Conservation (phyloP, 805 yeast genomes). For the Aciculoconidium aculeatum region DNA sequence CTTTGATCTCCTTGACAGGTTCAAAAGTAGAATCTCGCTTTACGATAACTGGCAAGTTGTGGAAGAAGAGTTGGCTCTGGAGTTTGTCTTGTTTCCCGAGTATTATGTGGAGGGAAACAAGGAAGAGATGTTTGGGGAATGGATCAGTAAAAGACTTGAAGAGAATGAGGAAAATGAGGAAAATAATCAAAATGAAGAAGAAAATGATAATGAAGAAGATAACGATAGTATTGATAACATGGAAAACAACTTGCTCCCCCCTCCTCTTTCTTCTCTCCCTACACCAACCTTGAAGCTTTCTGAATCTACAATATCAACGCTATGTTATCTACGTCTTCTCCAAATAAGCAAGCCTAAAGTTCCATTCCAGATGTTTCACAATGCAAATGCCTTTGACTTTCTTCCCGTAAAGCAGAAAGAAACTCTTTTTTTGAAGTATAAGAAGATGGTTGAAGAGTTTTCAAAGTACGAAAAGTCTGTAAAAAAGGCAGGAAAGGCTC, state of each 20-base stretch:
- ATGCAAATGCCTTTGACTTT: no score
- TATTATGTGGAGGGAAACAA: constrained; percentile 18
- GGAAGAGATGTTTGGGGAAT: constrained; percentile 20
- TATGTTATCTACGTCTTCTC: no score
- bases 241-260: no score
- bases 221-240: no score
- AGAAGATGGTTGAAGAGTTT: constrained; percentile 23
- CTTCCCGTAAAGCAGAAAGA: constrained; percentile 17
- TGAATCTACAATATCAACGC: no score
- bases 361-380: no score
- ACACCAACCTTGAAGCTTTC: no score
- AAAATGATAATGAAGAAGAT: no score
- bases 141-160: constrained; percentile 12
- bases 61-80: constrained; percentile 28
- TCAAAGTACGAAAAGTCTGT: constrained; percentile 20
- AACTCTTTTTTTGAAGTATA: constrained; percentile 19
- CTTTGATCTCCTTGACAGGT: constrained; percentile 19
- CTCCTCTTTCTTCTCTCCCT: no score
- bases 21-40: constrained; percentile 19
- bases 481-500: constrained; percentile 12
- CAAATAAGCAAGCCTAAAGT: no score
- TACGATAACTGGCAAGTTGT: constrained; percentile 35
- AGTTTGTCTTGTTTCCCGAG: constrained; percentile 22
- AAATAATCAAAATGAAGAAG: no score
- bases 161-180: no score